Base-by-base conservation (phyloP, 1,284 basidiomycete genomes). In the Sporisorium graminicola region DNA sequence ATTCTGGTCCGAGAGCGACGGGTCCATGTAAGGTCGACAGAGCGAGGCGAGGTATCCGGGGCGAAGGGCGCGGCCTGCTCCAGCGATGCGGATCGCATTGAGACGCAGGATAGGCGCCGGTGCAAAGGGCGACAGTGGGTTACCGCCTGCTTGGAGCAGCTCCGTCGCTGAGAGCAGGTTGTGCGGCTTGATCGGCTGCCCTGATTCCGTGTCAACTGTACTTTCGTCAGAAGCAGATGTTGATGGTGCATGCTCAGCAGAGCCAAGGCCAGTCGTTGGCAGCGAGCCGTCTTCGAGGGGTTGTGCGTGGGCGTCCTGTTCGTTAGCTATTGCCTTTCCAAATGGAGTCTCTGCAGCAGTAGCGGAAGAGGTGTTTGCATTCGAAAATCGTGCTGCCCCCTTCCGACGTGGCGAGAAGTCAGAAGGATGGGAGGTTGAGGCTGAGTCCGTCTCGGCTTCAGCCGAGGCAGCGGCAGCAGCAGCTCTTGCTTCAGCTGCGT, bases 41-140 rank as follows among this genome's bases (percentile, higher is more conserved):
- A 98, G 88, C 55, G 89, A 91, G 20, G 88, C 88, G 20, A 98
- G 90, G 88, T 98, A 98, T 0, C 91, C 90, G 29, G 90, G 87
- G 9, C 94, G 90, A 0, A 95, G 95, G 0, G 64, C 58, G 40
- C 89, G 87, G 2, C 87, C 86, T 0, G 93, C 90, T 58, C 94
- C 94, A 63, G 92, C 89, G 22, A 98, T 89, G 65, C 92, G 92
- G 44, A 98, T 91, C 1, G 91, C 89, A 5, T 91, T 89, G 43
- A 95, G 89, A 29, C 81, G 67, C 33, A 85, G 68, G 31, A 72
- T 75, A 7, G 78, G 78, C 4, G 69, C 63, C 10, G 72, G 64
- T n/a, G 72, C 57, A 27, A 78, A 74, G 16, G 64, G 64, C 3
- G 58, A 64, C 5, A 42, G 20, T 0, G 57, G 44, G 3, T 50